Conservation (phyloP, 306 rosid species). For the Boehmeria nivea region DNA sequence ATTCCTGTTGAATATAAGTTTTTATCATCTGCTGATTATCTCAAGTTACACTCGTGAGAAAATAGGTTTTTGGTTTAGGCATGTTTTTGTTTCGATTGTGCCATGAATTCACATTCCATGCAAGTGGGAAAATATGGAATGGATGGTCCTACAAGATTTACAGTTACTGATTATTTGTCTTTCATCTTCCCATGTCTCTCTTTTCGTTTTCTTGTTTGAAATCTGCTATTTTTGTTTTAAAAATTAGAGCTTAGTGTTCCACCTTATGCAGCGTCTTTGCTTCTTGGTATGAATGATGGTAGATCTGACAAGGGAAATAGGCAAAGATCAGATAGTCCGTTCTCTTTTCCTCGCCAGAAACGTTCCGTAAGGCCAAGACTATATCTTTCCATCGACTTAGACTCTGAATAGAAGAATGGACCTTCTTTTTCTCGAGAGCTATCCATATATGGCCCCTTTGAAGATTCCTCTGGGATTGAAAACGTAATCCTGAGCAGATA, state of each 20-base stretch:
- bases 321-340: conserved; percentile 70
- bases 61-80: no score
- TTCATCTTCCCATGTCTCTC: background rate
- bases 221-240: conserved; percentile 2
- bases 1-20: no score
- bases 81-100: no score
- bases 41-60: no score
- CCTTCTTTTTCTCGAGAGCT: conserved; percentile 16
- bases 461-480: conserved; percentile 1
- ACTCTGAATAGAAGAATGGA: conserved; percentile 60
- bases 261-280: conserved; percentile 72
- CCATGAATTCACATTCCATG: no score
- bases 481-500: conserved; percentile 22
- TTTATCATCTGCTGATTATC: no score
- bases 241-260: conserved; percentile 30
- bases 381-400: conserved; percentile 74
- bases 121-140: no score
- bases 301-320: conserved; percentile 61
- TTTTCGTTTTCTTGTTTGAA: background rate
- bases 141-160: background rate
- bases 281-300: conserved; percentile 70
- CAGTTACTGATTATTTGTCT: background rate
- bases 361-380: conserved; percentile 80
- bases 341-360: conserved; percentile 97
- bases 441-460: conserved; percentile 10